Base-by-base conservation (phyloP, 495 filamentous ascomycete genomes). In the Aspergillus steynii region DNA sequence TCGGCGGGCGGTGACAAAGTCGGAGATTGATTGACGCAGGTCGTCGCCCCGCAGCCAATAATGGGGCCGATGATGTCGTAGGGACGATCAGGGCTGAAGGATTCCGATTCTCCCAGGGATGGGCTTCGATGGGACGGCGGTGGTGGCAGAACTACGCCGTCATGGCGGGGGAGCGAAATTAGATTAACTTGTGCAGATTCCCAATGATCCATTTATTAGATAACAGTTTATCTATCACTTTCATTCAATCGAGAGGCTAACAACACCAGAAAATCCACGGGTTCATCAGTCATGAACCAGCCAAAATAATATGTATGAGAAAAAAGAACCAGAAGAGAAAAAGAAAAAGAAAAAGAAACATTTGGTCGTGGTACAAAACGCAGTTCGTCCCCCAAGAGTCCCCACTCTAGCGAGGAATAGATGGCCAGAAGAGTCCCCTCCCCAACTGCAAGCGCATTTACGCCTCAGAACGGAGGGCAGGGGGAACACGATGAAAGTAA, bases 1-100 rank as follows among this genome's bases (percentile, higher is more conserved):
- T 57, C 25, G 49, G 58, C 66, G 55, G 70, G 69, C 63, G 72
- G 71, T 61, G 71, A 67, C 61, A 61, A 20, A 78, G 71, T 58
- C 49, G 56, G 57, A 56, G 56, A 56, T 47, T 29, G 15, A 20
- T 26, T 29, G n/a, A 20, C 31, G 53, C 4, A 6, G 53, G 46
- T 15, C 61, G 14, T n/a, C 29, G 32, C 26, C 28, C 42, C 46
- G n/a, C n/a, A 25, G 20, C n/a, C 27, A 42, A 12, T 42, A 2
- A 42, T 42, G 37, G 37, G 37, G 37, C 37, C 37, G 37, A 42
- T 42, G 37, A 42, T 42, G 37, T 42, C 12, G 12, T 42, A 14
- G 37, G 37, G 37, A 14, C 37, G 37, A 42, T 42, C 37, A 42
- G 37, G 37, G 37, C 37, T 42, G 37, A 42, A 42, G 37, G 37